Base-by-base conservation (phyloP, 306 rosid genomes). In the Vigna radiata region DNA sequence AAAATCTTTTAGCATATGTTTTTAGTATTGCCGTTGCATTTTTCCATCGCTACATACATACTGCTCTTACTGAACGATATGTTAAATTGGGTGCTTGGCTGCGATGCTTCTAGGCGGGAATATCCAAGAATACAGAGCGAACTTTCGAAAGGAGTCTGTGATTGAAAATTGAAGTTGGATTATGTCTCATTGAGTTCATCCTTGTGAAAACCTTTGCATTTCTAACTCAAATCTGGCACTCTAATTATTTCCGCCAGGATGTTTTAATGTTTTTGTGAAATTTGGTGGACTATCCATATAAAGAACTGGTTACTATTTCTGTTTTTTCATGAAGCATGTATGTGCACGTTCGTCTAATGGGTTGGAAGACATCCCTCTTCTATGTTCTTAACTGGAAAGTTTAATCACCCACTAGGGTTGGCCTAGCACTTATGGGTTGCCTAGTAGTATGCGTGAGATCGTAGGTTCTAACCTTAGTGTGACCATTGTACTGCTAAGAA, bases 211-310 rank as follows among this genome's bases (percentile, higher is more conserved):
- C 47, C 16, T 33, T 11, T 56, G 19, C 9, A 1, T 49, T 55
- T 39, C n/a, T 18, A 50, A 60, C 72, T 43, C 36, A 29, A 66
- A 19, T 56, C 23, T 73, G 46, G 70, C 8, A 56, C 21, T 73
- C 27, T 5, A 49, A 75, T 68, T 68, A 17, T 44, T 59, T 60
- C 49, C 1, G 9, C 31, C 72, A 8, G 7, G 10, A 64, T 68
- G 50, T 29, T 53, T 53, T 19, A 4, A 33, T 10, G 1, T 72
- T 25, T 79, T 15, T 33, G 37, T 39, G 66, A 60, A 60, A 27
- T 79, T 79, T 17, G 75, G 67, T 17, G 65, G 29, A 29, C 71
- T 79, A 63, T 79, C 4, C 25, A 15, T 58, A 78, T 29, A 55
- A 17, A 16, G 11, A 77, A 47, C 13, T 19, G 60, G 4, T 44